Base-by-base conservation (phyloP, 2,329 filamentous ascomycete species). In the Cladobotryum protrusum region DNA sequence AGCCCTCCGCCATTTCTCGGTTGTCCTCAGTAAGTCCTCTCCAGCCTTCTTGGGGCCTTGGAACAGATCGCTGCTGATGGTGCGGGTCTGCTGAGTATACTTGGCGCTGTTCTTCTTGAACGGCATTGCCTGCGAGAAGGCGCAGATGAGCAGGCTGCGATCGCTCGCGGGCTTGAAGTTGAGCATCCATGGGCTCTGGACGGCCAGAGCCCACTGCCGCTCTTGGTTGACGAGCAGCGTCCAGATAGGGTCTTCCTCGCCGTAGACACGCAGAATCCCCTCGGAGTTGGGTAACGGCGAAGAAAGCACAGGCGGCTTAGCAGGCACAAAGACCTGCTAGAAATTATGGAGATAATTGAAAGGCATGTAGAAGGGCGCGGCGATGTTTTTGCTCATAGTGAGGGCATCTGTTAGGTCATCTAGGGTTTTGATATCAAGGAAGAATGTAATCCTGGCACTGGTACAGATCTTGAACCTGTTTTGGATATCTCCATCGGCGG, bases 341-440 rank as follows among this genome's bases (percentile, higher is more conserved):
- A 73, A 77, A 52, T 72, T 68, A 53, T 77, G 75, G 0, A 77
- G 63, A 55, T 78, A 78, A 59, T 78, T 77, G 53, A 77, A 67
- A 5, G 74, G 68, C 2, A 67, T 76, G 59, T 78, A 73, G 53
- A 73, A 72, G 0, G 75, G 72, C 2, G 72, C 66, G 5, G 75
- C 74, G 43, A 75, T 72, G 59, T 77, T 73, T 50, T 77, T 76
- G 60, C 72, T 74, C 74, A 78, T 77, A 17, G 72, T 75, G 19
- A 75, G 59, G 4, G 68, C 72, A 54, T 77, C 71, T 34, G 67
- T 60, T 0, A 78, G 63, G 18, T 67, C 58, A 12, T 71, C 66
- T 11, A 75, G 44, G 0, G 71, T 72, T 20, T 58, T 61, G 52
- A 76, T 68, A 2, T 54, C 60, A 1, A 73, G 73, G 59, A 76